Percentiles rank a stretch among this genome's conserved stretches.
phyloP scores from a whole-genome alignment of 495 filamentous ascomycete genomes.

The Neurospora pannonica region DNA sequence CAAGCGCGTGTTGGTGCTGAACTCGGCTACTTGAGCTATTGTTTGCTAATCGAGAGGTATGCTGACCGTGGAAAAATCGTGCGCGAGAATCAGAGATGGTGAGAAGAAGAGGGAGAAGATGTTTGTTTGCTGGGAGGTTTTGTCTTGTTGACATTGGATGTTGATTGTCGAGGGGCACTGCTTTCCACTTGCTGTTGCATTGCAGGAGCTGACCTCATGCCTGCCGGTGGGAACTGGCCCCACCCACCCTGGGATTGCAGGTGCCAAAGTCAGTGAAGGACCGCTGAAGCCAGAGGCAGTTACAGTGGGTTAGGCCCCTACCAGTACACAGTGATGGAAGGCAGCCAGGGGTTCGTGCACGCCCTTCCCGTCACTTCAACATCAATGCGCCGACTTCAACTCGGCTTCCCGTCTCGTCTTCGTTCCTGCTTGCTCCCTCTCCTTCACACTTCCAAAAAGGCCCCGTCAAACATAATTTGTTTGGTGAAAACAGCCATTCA shows the following conservation, averaged over 20 bases:
- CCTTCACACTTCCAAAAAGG: not conserved
- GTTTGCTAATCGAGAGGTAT: not conserved
- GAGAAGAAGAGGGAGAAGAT: not conserved
- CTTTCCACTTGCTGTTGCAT: not conserved
- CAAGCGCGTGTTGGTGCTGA: not conserved
- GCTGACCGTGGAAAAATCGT: not conserved
- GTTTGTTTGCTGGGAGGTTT: not conserved
- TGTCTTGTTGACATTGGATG: not conserved
- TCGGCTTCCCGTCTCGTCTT: not conserved
- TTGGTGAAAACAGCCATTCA: not conserved
- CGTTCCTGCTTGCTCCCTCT: not conserved
- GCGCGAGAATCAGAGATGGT: not conserved
- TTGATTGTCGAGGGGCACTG: not conserved
- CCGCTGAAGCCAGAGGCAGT: not conserved
- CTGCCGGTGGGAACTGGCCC: not conserved
- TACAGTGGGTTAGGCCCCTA: not conserved
- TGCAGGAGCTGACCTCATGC: not conserved
- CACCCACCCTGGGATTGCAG: not conserved
- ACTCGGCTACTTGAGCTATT: not conserved
- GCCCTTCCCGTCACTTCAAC: not conserved
- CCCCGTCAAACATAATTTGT: not conserved
- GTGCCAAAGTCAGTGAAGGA: not conserved
- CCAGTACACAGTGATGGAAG: not conserved
- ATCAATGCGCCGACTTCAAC: not conserved
- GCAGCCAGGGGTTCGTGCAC: not conserved